Evolutionary conservation across 2,329 filamentous ascomycete species (phyloP).

Genomic region (Talaromyces sp.): DNA sequence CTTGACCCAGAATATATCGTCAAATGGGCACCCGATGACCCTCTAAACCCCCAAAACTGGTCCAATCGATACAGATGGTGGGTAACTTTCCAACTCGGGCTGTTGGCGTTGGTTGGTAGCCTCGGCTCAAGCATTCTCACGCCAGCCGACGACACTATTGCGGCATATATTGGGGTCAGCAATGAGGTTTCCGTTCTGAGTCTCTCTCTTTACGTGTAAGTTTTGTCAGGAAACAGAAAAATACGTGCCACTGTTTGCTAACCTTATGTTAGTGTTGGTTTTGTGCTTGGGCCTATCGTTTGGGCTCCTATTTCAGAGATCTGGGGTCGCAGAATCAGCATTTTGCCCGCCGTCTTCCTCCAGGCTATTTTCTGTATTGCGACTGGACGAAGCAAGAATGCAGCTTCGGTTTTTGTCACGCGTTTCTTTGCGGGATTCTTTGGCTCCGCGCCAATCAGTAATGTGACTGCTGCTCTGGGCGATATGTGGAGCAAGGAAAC

Average conservation of each 20-base stretch:
- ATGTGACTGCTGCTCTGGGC: conserved; percentile 65
- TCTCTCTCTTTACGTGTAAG: conserved; percentile 17
- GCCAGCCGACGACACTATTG: conserved; percentile 45
- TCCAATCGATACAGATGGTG: conserved; percentile 43
- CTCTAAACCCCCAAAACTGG: conserved; percentile 50
- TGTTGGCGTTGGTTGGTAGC: conserved; percentile 51
- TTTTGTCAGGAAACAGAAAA: not conserved
- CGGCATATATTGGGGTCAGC: conserved; percentile 35
- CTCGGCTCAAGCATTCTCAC: conserved; percentile 52
- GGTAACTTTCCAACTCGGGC: conserved; percentile 49
- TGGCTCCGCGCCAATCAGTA: conserved; percentile 63
- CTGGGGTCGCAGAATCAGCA: conserved; percentile 40
- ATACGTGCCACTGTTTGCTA: not conserved
- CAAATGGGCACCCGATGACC: conserved; percentile 29
- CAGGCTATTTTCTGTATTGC: conserved; percentile 4
- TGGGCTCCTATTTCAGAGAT: conserved; percentile 61
- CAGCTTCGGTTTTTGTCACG: not conserved
- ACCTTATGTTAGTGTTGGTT: conserved; percentile 43
- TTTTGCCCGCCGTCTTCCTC: conserved; percentile 55
- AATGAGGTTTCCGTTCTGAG: conserved; percentile 10
- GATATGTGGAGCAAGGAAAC: conserved; percentile 61
- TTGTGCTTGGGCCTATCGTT: conserved; percentile 57
- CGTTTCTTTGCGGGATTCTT: conserved; percentile 64
- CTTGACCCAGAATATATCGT: conserved; percentile 13
- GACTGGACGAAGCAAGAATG: not conserved